Evolutionary conservation across 179 eudicot genomes (phyloP), one percentile per base, ranked within the genome.

Genomic region (Actinidia chinensis): DNA sequence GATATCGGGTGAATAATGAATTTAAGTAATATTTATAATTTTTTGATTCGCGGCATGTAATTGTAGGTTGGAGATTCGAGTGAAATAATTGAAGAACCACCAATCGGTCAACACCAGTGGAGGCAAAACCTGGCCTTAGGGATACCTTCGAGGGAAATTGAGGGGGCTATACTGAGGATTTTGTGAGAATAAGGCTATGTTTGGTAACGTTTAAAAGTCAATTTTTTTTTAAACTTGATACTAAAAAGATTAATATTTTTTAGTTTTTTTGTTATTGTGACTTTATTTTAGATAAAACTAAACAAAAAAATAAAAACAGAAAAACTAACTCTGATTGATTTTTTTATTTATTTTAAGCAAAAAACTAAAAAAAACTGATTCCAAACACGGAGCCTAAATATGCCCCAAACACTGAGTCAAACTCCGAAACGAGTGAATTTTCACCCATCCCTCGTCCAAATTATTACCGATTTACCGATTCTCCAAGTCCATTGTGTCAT

Each of bases 351-450:
- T n/a, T n/a, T n/a, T n/a, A n/a, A n/a, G n/a, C n/a, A n/a, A n/a
- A n/a, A n/a, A n/a, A n/a, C n/a, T n/a, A n/a, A n/a, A n/a, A n/a
- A n/a, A n/a, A n/a, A n/a, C n/a, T n/a, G n/a, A n/a, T n/a, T n/a
- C n/a, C n/a, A n/a, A n/a, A n/a, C n/a, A n/a, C n/a, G n/a, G n/a
- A n/a, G n/a, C n/a, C n/a, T n/a, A n/a, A 89, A 80, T 81, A 84
- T 84, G 76, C 85, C 90, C 51, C 81, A 80, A 58, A 81, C 89
- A 56, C 89, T 90, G 64, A 77, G 83, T 79, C 87, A 77, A 42
- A 90, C 95, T 78, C 90, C 94, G 36, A 94, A 86, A 78, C 84
- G 88, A 83, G 94, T 92, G 28, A 96, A 89, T 63, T 94, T 84
- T 87, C 94, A 0, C 97, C 97, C 10, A 67, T 81, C 59, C 93